phyloP scores from a whole-genome alignment of 306 rosid genomes.

The Psophocarpus tetragonolobus region DNA sequence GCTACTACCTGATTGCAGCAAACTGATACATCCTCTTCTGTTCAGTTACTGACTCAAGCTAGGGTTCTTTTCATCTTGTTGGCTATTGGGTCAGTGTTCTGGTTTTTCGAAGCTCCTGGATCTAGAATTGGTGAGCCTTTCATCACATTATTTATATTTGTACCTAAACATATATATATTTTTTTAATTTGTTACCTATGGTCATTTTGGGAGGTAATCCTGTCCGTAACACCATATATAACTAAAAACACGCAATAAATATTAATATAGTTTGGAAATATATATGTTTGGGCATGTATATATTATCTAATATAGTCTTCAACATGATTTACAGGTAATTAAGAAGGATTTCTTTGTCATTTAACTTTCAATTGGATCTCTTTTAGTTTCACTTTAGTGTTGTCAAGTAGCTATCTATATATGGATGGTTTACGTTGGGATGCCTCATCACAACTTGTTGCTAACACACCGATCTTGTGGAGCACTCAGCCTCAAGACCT shows the following conservation, averaged over 20 bases:
- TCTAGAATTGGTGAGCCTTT: slow-evolving; percentile 50
- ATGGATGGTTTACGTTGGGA: slow-evolving; percentile 81
- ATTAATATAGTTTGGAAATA: not conserved
- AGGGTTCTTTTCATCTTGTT: slow-evolving; percentile 24
- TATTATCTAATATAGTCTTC: not conserved
- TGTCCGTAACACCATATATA: not conserved
- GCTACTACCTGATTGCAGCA: slow-evolving; percentile 32
- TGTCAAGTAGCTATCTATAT: not conserved
- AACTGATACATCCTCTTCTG: slow-evolving; percentile 28
- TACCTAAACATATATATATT: not conserved
- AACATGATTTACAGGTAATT: slow-evolving; percentile 26
- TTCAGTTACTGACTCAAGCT: slow-evolving; percentile 22
- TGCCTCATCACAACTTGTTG: slow-evolving; percentile 47
- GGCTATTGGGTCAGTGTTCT: slow-evolving; percentile 17
- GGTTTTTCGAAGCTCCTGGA: slow-evolving; percentile 39
- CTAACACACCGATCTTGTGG: slow-evolving; percentile 53
- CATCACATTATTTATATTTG: slow-evolving; percentile 11
- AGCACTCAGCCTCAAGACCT: slow-evolving; percentile 53
- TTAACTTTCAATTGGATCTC: slow-evolving; percentile 30
- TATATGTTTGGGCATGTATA: not conserved
- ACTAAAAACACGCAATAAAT: not conserved
- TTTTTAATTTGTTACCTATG: not conserved
- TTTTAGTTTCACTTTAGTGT: slow-evolving; percentile 27
- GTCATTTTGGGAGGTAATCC: not conserved
- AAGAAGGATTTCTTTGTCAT: slow-evolving; percentile 29